Conservation (phyloP, 179 eudicot species). For the Spergularia azorica region DNA sequence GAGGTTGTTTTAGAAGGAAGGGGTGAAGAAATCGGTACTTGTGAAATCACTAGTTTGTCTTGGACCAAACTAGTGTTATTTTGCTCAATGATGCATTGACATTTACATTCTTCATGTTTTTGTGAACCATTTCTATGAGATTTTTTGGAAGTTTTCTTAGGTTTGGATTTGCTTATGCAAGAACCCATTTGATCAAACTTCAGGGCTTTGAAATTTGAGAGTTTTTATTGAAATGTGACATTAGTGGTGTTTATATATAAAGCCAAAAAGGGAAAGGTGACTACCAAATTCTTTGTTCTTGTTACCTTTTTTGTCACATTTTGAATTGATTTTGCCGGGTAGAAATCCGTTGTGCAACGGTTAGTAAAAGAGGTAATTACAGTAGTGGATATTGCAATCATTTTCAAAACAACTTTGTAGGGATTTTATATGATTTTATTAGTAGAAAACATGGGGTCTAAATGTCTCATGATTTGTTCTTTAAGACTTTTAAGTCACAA, state of each 20-base stretch:
- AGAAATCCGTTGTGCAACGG: conserved; percentile 64
- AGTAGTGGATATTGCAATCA: conserved; percentile 27
- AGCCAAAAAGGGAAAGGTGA: conserved; percentile 28
- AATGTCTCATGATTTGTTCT: background rate
- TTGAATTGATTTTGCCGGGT: conserved; percentile 64
- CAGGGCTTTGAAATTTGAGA: conserved; percentile 2
- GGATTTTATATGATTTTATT: conserved; percentile 7
- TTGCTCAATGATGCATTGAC: conserved; percentile 23
- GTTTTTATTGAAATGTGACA: background rate
- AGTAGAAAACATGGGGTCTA: conserved; percentile 23
- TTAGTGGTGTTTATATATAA: conserved; percentile 24
- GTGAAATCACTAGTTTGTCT: conserved; percentile 68
- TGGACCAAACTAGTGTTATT: conserved; percentile 30
- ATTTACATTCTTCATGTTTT: conserved; percentile 17
- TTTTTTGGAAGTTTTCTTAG: conserved; percentile 41
- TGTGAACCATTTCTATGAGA: conserved; percentile 13
- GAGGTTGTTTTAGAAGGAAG: conserved; percentile 19
- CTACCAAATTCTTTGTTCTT: conserved; percentile 23
- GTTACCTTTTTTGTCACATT: conserved; percentile 23
- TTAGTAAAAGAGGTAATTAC: conserved; percentile 22
- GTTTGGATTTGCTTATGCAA: conserved; percentile 76
- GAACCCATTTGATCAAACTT: conserved; percentile 45
- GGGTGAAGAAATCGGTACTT: conserved; percentile 31
- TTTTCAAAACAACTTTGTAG: conserved; percentile 18
- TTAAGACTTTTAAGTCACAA: background rate